These are phyloP conservation scores for Carallia brachiata DNA, from an alignment of 345 rosid genomes.

Conservation along the genomic window DNA sequence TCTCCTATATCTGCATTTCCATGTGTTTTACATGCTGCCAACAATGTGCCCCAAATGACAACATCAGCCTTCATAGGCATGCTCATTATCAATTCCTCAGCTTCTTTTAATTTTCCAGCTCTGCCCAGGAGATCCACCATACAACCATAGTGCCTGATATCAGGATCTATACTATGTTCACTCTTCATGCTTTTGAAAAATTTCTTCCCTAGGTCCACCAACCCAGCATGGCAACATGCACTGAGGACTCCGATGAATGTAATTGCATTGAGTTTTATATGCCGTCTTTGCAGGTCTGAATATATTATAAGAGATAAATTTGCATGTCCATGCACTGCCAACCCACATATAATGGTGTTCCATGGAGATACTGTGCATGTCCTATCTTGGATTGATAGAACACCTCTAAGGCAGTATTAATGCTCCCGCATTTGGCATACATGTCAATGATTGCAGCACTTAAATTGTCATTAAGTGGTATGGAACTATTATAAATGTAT, in stretches of 20 bases:
- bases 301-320: conserved; percentile 53
- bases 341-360: conserved; percentile 82
- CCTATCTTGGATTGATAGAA: conserved; percentile 47
- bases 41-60: conserved; percentile 68
- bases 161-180: conserved; percentile 49
- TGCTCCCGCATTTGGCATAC: conserved; percentile 93
- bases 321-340: conserved; percentile 67
- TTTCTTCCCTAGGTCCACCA: conserved; percentile 52
- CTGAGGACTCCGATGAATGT: conserved; percentile 76
- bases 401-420: conserved; percentile 51
- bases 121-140: conserved; percentile 74
- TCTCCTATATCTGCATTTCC: conserved; percentile 61
- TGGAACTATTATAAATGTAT: conserved; percentile 40
- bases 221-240: conserved; percentile 78
- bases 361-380: conserved; percentile 60
- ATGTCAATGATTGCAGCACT: conserved; percentile 81
- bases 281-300: conserved; percentile 43
- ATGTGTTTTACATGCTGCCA: conserved; percentile 63
- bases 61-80: conserved; percentile 82
- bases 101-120: conserved; percentile 65
- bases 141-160: conserved; percentile 62
- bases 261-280: conserved; percentile 50
- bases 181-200: conserved; percentile 60
- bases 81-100: conserved; percentile 53
- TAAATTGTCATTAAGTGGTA: conserved; percentile 57